Evolutionary conservation across 2,329 filamentous ascomycete genomes (phyloP), one percentile per base, ranked within the genome.

Genomic region (Fusarium sacchari): DNA sequence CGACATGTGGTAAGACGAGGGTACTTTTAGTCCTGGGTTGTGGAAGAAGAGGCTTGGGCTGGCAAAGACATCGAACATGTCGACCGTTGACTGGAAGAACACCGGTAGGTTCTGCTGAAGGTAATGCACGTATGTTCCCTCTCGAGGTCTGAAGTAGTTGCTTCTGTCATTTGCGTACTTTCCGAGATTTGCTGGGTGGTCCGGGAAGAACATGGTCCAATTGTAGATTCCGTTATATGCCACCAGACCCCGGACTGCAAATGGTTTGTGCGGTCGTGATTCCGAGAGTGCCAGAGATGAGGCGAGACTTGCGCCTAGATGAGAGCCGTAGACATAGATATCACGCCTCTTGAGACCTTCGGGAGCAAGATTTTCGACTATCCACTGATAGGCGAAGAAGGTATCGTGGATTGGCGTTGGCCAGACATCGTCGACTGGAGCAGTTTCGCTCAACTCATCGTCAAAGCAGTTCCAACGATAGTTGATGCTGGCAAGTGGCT

Each of bases 181-280:
- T 15, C 71, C 58, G 3, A 74, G 76, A 73, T 88, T 85, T 68
- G 85, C 79, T 12, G 82, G 83, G 64, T 90, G 87, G 70, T 87
- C 84, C 0, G 87, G 87, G 17, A 90, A 83, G 66, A 91, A 88
- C 78, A 84, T 87, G 64, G 88, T 89, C 90, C 90, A 92, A 81
- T 92, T 87, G 81, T 90, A 92, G 65, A 92, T 84, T 46, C 89
- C 90, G 72, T 92, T 89, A 79, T 87, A 87, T 13, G 86, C 85
- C 22, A 89, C 81, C 37, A 90, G 79, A 13, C 89, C 89, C 15
- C 87, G 84, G 47, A 91, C 82, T 43, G 82, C 83, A 76, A 88
- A 83, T 37, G 76, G 80, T 20, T 80, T 75, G 60, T 86, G 81
- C 5, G 81, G 73, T 49, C 84, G 82, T 3, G 85, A 81, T 77